Evolutionary conservation across 1,139 yeast species (phyloP).

Genomic region (Nakaseomyces nivariensis): DNA sequence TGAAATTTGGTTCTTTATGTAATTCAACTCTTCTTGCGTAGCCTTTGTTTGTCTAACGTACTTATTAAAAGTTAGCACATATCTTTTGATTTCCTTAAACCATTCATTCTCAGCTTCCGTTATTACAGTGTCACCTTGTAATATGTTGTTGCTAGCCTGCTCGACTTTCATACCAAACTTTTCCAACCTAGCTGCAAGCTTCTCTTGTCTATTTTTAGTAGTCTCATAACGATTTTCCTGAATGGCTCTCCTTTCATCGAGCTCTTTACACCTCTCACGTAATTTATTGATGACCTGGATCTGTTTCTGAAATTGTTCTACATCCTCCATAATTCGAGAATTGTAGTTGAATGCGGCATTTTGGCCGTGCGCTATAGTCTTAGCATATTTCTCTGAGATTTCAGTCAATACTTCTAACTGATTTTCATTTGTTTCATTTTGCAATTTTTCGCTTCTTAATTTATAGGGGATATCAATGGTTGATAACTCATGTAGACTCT

Average conservation of each 20-base stretch:
- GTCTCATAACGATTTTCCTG: conserved; percentile 26
- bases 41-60: conserved; percentile 19
- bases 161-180: conserved; percentile 15
- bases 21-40: conserved; percentile 10
- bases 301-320: conserved; percentile 33
- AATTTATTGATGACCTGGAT: conserved; percentile 22
- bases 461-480: conserved; percentile 13
- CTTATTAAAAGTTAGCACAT: conserved; percentile 27
- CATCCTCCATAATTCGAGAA: conserved; percentile 28
- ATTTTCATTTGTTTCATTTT: conserved; percentile 19
- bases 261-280: conserved; percentile 3
- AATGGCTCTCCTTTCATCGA: conserved; percentile 8
- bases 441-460: conserved; percentile 17
- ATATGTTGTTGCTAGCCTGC: conserved; percentile 4
- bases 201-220: conserved; percentile 29
- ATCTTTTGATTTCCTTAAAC: conserved; percentile 36
- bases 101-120: conserved; percentile 36
- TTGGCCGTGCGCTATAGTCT: conserved; percentile 18
- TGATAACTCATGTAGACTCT: conserved; percentile 11
- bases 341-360: conserved; percentile 23
- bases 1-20: conserved; percentile 10
- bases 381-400: conserved; percentile 16
- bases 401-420: conserved; percentile 22
- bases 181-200: conserved; percentile 20
- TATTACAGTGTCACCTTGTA: conserved; percentile 27